Percentiles rank a stretch among this genome's conserved stretches.
Evolutionary conservation across 2,329 filamentous ascomycete species (phyloP).

Genomic region (Microdochium nivale): DNA sequence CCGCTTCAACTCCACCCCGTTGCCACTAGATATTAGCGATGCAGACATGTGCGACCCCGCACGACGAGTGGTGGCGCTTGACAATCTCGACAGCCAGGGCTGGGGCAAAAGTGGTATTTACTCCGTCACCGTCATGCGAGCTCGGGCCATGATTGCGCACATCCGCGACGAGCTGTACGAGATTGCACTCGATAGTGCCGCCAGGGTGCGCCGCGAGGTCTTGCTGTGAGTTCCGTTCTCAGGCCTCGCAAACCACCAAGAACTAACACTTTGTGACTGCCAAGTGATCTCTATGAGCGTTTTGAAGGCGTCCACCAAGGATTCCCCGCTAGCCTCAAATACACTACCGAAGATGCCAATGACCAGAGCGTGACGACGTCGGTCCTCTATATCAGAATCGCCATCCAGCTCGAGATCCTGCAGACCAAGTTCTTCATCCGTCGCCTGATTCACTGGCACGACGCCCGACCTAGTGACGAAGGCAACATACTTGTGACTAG

Average conservation of each 20-base stretch:
- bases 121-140: constrained; percentile 34
- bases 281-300: constrained; percentile 21
- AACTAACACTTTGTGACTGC: neutral
- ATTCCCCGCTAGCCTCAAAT: constrained; percentile 25
- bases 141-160: constrained; percentile 34
- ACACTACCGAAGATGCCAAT: constrained; percentile 24
- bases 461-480: constrained; percentile 16
- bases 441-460: constrained; percentile 36
- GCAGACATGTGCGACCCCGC: constrained; percentile 23
- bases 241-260: neutral
- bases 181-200: constrained; percentile 34
- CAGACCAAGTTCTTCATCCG: constrained; percentile 49
- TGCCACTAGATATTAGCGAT: constrained; percentile 46
- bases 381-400: constrained; percentile 31
- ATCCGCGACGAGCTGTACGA: constrained; percentile 50
- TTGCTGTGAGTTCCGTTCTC: constrained; percentile 5
- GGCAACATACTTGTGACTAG: constrained; percentile 28
- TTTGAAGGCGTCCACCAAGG: constrained; percentile 17
- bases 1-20: constrained; percentile 42
- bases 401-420: constrained; percentile 36
- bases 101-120: constrained; percentile 39
- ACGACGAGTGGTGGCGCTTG: neutral
- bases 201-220: constrained; percentile 24
- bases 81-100: constrained; percentile 30
- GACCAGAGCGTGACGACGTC: constrained; percentile 16